Conservation (phyloP, 1,284 basidiomycete species). For the Cystobasidium slooffiae region DNA sequence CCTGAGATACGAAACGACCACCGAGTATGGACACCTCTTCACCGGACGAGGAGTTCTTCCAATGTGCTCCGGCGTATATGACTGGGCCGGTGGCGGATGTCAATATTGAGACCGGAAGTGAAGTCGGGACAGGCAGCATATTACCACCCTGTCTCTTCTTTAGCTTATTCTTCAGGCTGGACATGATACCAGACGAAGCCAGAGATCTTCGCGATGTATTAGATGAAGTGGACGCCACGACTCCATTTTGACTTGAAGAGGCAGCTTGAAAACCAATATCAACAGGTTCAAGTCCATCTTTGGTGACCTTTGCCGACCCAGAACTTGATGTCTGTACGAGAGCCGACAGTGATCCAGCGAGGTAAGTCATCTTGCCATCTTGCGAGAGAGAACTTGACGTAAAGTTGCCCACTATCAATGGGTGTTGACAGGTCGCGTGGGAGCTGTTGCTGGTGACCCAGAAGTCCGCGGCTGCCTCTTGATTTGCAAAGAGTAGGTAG, state of each 20-base stretch:
- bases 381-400: neutral
- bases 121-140: conserved; percentile 9
- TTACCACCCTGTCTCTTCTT: conserved; percentile 12
- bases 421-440: conserved; percentile 40
- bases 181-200: neutral
- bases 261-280: conserved; percentile 5
- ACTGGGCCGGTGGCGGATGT: conserved; percentile 12
- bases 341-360: conserved; percentile 7
- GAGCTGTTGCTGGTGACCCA: conserved; percentile 34
- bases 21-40: conserved; percentile 59
- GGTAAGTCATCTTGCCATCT: conserved; percentile 10
- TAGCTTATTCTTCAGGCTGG: conserved; percentile 13
- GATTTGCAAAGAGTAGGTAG: conserved; percentile 32
- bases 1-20: conserved; percentile 43
- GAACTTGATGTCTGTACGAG: neutral
- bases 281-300: conserved; percentile 12
- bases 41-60: conserved; percentile 75
- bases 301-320: conserved; percentile 8
- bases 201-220: neutral
- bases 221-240: too few species aligned
- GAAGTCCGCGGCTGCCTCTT: conserved; percentile 31
- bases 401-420: conserved; percentile 46
- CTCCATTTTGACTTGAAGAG: neutral
- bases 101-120: conserved; percentile 2
- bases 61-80: conserved; percentile 84